These are phyloP conservation scores for Myxozyma lipomycoides DNA, from an alignment of 805 yeast genomes.

Conservation along the genomic window DNA sequence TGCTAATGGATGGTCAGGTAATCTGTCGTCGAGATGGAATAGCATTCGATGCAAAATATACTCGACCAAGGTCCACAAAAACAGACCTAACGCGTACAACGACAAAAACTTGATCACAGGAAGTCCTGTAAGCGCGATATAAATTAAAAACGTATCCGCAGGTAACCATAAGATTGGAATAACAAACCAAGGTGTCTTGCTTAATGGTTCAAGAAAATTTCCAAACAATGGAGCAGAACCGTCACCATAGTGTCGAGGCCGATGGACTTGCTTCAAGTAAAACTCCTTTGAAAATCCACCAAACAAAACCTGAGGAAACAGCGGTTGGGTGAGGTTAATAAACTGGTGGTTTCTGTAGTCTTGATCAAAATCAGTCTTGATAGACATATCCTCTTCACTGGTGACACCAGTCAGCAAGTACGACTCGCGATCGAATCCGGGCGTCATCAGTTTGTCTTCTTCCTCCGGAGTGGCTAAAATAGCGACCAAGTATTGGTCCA, in stretches of 20 bases:
- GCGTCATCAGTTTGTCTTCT: constrained; percentile 60
- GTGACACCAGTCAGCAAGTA: constrained; percentile 50
- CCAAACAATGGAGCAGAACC: constrained; percentile 97
- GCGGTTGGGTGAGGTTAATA: constrained; percentile 77
- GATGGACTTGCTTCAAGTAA: constrained; percentile 91
- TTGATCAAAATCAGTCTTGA: constrained; percentile 69
- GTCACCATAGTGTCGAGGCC: constrained; percentile 96
- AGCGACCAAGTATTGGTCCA: constrained; percentile 79
- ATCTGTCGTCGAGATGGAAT: constrained; percentile 83
- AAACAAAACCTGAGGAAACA: constrained; percentile 72
- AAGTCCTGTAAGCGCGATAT: constrained; percentile 54
- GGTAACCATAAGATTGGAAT: constrained; percentile 89
- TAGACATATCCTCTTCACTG: constrained; percentile 62
- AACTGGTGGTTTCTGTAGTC: constrained; percentile 79
- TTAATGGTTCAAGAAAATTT: constrained; percentile 85
- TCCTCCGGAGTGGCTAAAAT: constrained; percentile 77
- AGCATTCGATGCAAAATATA: constrained; percentile 83
- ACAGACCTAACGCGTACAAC: constrained; percentile 74
- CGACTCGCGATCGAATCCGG: constrained; percentile 40
- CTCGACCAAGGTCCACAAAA: constrained; percentile 91
- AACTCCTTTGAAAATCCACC: constrained; percentile 80
- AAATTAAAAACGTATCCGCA: constrained; percentile 59
- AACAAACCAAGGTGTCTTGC: constrained; percentile 92
- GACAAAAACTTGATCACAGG: constrained; percentile 46
- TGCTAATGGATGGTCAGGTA: constrained; percentile 75